Evolutionary conservation across 2,329 filamentous ascomycete genomes (phyloP).

Genomic region (Domatiomyces catenatus): DNA sequence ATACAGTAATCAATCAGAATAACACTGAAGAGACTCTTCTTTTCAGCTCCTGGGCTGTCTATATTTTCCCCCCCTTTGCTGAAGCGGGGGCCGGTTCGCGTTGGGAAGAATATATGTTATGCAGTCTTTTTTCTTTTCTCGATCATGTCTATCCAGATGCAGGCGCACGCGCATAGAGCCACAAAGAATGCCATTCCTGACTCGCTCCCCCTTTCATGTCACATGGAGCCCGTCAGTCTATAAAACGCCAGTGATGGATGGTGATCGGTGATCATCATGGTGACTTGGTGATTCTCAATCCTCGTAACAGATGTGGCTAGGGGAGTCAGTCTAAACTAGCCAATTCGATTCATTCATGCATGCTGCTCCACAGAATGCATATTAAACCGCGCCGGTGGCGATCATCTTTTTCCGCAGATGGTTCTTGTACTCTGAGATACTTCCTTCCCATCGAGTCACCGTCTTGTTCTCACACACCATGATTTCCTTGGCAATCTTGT

Average conservation of each 20-base stretch:
- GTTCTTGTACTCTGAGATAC: conserved; percentile 93
- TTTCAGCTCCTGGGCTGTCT: too few species aligned
- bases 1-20: too few species aligned
- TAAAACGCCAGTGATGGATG: not conserved
- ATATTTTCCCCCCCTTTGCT: too few species aligned
- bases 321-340: not conserved
- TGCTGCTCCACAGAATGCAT: not conserved
- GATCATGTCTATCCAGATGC: not conserved
- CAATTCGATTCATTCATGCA: not conserved
- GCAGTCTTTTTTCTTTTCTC: not conserved
- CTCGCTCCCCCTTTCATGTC: not conserved
- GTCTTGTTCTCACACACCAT: conserved; percentile 98
- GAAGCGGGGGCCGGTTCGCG: too few species aligned
- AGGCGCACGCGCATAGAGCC: too few species aligned
- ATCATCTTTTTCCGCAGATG: conserved; percentile 99
- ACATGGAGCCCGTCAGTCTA: not conserved
- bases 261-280: too few species aligned
- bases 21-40: too few species aligned
- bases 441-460: conserved; percentile 73
- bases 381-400: conserved; percentile 65
- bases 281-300: not conserved
- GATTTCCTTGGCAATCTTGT: conserved; percentile 99
- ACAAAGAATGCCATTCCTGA: not conserved
- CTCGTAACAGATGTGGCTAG: not conserved
- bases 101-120: too few species aligned